Base-by-base conservation (phyloP, 108 stramenopile species). In the Fragilariopsis cylindrus region DNA sequence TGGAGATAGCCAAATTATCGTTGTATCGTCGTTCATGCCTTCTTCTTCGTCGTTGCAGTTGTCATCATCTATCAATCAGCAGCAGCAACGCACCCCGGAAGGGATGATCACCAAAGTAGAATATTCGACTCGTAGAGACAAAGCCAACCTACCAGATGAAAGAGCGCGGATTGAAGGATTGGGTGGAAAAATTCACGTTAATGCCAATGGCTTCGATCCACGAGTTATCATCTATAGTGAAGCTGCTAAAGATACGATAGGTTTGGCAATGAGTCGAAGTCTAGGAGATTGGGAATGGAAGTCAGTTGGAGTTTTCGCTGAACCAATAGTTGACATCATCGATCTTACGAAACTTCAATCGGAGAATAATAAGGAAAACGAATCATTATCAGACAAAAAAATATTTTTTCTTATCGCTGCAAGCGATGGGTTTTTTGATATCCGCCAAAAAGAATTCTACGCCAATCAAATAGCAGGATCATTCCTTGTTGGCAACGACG, bases 231-330 rank as follows among this genome's bases (percentile, higher is more conserved):
- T 78, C 2, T 62, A 73, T 18, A 82, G 72, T 47, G 47, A 70
- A 16, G 73, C 76, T 9, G 65, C 75, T 7, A 54, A 70, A 7
- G 90, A 88, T 30, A 80, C 82, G 44, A 87, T 90, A n/a, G 86
- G 82, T 15, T 49, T 91, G 52, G 88, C 85, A 55, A 90, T 90
- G 88, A 87, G 85, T 64, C 84, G 92, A 48, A 80, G 76, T 68
- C 75, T 93, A 70, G 92, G 92, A 9, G 90, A 93, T 58, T 81
- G 63, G 81, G 88, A 88, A 73, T 86, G 83, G 81, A 81, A 77
- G 56, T 41, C 44, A 8, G 77, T 83, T 3, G 92, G 92, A 4
- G 92, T 93, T 2, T 90, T 83, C 48, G 82, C 90, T 7, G 87
- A 89, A 65, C 92, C 92, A 3, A 78, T 78, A 53, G 72, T 93